Conservation (phyloP, 2,329 filamentous ascomycete genomes). For the Talaromyces pinophilus region DNA sequence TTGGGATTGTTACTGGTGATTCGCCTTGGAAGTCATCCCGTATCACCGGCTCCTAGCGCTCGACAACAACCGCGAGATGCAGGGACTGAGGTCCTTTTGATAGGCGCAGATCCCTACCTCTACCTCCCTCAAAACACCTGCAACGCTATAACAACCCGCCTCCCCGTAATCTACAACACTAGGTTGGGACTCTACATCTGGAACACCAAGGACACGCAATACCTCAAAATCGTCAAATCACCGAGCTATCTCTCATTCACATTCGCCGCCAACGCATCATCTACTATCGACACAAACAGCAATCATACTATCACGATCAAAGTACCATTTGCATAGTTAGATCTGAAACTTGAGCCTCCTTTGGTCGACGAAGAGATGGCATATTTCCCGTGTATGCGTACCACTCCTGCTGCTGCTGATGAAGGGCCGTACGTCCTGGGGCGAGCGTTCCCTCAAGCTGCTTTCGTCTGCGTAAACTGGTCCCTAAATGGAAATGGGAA, state of each 20-base stretch:
- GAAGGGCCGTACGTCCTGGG: not conserved
- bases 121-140: not conserved
- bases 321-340: not conserved
- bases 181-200: not conserved
- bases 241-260: not conserved
- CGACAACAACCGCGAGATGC: not conserved
- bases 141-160: not conserved
- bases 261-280: not conserved
- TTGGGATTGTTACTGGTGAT: not conserved
- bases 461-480: not conserved
- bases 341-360: not conserved
- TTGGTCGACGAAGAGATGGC: not conserved
- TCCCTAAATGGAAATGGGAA: not conserved
- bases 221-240: not conserved
- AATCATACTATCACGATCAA: not conserved
- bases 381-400: not conserved
- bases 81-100: not conserved
- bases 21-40: not conserved
- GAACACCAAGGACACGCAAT: not conserved
- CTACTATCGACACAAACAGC: not conserved
- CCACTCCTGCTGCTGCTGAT: not conserved
- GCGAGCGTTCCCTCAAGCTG: not conserved
- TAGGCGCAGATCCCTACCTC: not conserved
- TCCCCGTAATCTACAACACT: not conserved
- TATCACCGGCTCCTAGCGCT: not conserved